Percentiles rank a stretch among this genome's conserved stretches.
These are phyloP conservation scores for Fraxinus latifolia DNA, from an alignment of 305 asterid genomes.

Conservation along the genomic window DNA sequence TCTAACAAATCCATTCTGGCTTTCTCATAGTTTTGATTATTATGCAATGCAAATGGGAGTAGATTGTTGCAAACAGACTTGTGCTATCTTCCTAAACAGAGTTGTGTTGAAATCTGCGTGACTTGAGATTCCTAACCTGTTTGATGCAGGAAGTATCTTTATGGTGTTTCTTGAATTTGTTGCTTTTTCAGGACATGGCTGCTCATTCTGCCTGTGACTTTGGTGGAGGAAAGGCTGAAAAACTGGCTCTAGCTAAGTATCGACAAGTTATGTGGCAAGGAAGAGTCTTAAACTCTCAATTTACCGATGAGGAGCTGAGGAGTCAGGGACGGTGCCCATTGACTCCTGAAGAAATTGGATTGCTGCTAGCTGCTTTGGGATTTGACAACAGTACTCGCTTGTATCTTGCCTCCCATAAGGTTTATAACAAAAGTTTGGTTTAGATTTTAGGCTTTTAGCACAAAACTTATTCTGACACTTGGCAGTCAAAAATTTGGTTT, in stretches of 20 bases:
- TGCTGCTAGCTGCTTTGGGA: slow-evolving; percentile 87
- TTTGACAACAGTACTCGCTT: slow-evolving; percentile 77
- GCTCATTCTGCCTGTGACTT: slow-evolving; percentile 99
- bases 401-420: slow-evolving; percentile 97
- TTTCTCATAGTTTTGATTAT: not conserved
- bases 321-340: slow-evolving; percentile 89
- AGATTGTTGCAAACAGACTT: not conserved
- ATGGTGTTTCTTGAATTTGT: not conserved
- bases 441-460: not conserved
- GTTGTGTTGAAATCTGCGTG: not conserved
- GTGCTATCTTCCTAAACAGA: not conserved
- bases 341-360: slow-evolving; percentile 96
- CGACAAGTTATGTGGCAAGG: slow-evolving; percentile 98
- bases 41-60: not conserved
- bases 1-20: not conserved
- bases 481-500: not conserved
- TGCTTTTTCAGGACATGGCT: slow-evolving; percentile 81
- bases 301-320: slow-evolving; percentile 92
- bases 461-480: not conserved
- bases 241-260: slow-evolving; percentile 85
- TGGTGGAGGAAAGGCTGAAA: slow-evolving; percentile 97
- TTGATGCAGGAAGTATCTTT: not conserved
- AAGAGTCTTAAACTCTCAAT: slow-evolving; percentile 86
- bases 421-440: slow-evolving; percentile 18
- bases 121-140: not conserved